A percentile compares a stretch with the other conserved stretches of the same genome.
These are phyloP conservation scores for Albugo laibachii DNA, from an alignment of 352 stramenopile species.

Conservation along the genomic window DNA sequence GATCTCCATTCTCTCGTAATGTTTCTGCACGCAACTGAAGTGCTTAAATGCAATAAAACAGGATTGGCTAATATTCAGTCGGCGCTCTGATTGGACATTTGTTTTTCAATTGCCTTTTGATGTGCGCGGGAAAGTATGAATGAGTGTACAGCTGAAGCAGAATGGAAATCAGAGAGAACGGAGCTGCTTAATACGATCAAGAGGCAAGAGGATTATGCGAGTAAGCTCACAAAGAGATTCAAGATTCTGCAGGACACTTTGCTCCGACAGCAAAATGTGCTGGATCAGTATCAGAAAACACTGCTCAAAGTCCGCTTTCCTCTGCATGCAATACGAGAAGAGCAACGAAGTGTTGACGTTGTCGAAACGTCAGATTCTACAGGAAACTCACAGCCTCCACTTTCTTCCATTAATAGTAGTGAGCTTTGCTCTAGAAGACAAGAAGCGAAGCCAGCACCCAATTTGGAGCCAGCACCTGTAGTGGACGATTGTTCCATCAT, in stretches of 20 bases:
- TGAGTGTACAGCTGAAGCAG: background rate
- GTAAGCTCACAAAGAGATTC: slow-evolving; percentile 24
- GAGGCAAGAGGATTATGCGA: slow-evolving; percentile 18
- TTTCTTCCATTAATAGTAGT: background rate
- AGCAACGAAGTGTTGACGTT: background rate
- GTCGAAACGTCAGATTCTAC: background rate
- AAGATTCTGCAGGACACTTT: slow-evolving; percentile 40
- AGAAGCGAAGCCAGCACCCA: background rate
- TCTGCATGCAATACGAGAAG: background rate
- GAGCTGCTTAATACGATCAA: slow-evolving; percentile 24
- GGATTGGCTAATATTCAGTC: no score
- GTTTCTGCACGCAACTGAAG: no score
- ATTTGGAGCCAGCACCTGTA: background rate
- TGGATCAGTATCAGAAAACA: slow-evolving; percentile 42
- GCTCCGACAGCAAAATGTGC: slow-evolving; percentile 40
- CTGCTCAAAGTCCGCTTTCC: slow-evolving; percentile 6
- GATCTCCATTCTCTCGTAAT: no score
- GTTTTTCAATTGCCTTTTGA: no score
- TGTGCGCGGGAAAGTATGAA: no score
- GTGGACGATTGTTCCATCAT: background rate
- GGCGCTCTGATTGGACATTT: no score
- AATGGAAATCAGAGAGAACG: slow-evolving; percentile 24
- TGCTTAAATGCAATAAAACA: no score
- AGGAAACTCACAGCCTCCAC: background rate
- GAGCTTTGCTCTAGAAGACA: background rate